Evolutionary conservation across 192 early-diverging fungal genomes (phyloP).

Genomic region (Backusella westeae): DNA sequence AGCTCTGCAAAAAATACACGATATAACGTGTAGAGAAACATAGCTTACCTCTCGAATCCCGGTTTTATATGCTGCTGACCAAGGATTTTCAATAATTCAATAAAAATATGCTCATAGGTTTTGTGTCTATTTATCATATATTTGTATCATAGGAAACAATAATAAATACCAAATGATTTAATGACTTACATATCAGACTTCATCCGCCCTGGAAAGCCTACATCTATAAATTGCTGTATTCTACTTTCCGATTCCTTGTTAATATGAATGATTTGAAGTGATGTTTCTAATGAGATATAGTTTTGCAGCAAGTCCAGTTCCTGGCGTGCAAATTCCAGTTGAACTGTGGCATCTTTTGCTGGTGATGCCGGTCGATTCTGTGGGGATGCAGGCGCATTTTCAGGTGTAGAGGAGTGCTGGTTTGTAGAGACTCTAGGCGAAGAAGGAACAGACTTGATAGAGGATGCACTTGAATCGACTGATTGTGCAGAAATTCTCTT

Average conservation of each 20-base stretch:
- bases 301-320: slow-evolving; percentile 56
- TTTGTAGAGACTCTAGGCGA: not conserved
- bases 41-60: slow-evolving; percentile 50
- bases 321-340: slow-evolving; percentile 55
- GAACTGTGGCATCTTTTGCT: slow-evolving; percentile 46
- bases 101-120: slow-evolving; percentile 80
- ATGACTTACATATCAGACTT: slow-evolving; percentile 53
- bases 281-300: slow-evolving; percentile 78
- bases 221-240: slow-evolving; percentile 53
- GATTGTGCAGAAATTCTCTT: not conserved
- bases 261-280: slow-evolving; percentile 82
- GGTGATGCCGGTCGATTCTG: not conserved
- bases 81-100: slow-evolving; percentile 65
- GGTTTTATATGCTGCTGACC: slow-evolving; percentile 74
- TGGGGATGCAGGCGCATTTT: not conserved
- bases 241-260: slow-evolving; percentile 79
- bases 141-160: not conserved
- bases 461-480: slow-evolving; percentile 2
- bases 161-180: not conserved
- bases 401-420: not conserved
- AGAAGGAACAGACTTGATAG: slow-evolving; percentile 1
- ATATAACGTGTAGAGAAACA: not conserved
- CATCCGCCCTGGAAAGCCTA: slow-evolving; percentile 60
- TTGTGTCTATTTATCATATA: slow-evolving; percentile 43
- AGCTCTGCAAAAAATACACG: not conserved